Percentiles rank a stretch among this genome's conserved stretches.
These are phyloP conservation scores for Coemansia sp. DNA, from an alignment of 192 early-diverging fungal species.

Conservation along the genomic window DNA sequence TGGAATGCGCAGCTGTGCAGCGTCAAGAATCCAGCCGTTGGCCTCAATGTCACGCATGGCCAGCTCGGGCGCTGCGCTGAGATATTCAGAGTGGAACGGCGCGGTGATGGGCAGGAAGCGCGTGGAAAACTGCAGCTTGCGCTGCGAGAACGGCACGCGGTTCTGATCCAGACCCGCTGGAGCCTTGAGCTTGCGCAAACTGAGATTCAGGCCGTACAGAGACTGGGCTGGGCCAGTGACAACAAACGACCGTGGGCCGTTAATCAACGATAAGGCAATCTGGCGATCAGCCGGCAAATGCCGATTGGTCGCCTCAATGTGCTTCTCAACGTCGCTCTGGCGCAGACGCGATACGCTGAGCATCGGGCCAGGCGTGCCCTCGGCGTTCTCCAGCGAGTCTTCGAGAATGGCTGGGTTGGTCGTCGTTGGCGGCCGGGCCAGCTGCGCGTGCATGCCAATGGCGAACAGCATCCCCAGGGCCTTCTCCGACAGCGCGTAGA, in stretches of 20 bases:
- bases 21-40: slow-evolving; percentile 64
- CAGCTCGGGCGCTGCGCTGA: slow-evolving; percentile 63
- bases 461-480: slow-evolving; percentile 84
- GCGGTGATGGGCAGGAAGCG: slow-evolving; percentile 91
- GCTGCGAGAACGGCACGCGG: slow-evolving; percentile 82
- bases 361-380: slow-evolving; percentile 93
- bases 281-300: slow-evolving; percentile 80
- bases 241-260: slow-evolving; percentile 86
- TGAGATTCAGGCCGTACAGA: slow-evolving; percentile 88
- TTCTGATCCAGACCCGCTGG: slow-evolving; percentile 81
- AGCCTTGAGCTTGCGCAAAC: slow-evolving; percentile 90
- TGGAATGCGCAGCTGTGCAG: slow-evolving; percentile 67
- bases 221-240: slow-evolving; percentile 89
- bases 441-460: slow-evolving; percentile 84
- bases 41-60: slow-evolving; percentile 70
- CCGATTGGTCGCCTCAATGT: slow-evolving; percentile 83
- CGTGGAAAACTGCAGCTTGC: slow-evolving; percentile 86
- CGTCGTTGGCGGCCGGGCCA: slow-evolving; percentile 76
- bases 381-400: slow-evolving; percentile 84
- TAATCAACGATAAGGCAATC: slow-evolving; percentile 84
- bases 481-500: slow-evolving; percentile 79
- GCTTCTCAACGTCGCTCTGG: slow-evolving; percentile 77
- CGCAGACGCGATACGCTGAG: slow-evolving; percentile 82
- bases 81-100: slow-evolving; percentile 88
- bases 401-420: slow-evolving; percentile 84